These are phyloP conservation scores for Lasiosphaeria miniovina DNA, from an alignment of 495 filamentous ascomycete genomes.

Conservation along the genomic window DNA sequence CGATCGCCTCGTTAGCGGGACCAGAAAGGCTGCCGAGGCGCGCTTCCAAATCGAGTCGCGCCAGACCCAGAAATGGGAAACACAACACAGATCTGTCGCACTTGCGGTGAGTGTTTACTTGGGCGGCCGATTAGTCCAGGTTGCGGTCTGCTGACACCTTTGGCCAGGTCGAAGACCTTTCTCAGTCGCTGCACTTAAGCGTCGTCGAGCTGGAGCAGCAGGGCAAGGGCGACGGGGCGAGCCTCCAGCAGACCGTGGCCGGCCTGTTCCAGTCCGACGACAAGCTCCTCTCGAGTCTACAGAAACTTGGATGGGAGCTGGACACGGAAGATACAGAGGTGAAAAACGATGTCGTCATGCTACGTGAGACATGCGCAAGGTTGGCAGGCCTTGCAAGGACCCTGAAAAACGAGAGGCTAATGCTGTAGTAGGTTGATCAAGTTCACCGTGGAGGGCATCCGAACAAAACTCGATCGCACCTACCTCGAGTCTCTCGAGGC, in stretches of 20 bases:
- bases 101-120: conserved; percentile 24
- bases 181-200: conserved; percentile 36
- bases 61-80: conserved; percentile 32
- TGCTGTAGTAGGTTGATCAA: conserved; percentile 39
- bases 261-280: conserved; percentile 42
- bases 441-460: conserved; percentile 44
- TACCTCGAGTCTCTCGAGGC: conserved; percentile 41
- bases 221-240: conserved; percentile 17
- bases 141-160: background rate
- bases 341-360: conserved; percentile 30
- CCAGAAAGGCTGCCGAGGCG: conserved; percentile 23
- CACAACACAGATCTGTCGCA: conserved; percentile 30
- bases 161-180: conserved; percentile 38
- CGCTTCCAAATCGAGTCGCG: conserved; percentile 28
- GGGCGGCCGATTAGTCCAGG: background rate
- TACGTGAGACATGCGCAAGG: conserved; percentile 44
- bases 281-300: conserved; percentile 45
- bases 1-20: conserved; percentile 32
- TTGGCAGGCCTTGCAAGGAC: conserved; percentile 10
- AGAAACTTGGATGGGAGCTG: conserved; percentile 48
- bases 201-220: conserved; percentile 42
- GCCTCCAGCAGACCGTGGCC: conserved; percentile 36
- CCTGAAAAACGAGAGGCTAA: conserved; percentile 14
- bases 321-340: conserved; percentile 39
- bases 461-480: conserved; percentile 44